phyloP scores from a whole-genome alignment of 1,284 basidiomycete genomes.

The Apiotrichum gracile region DNA sequence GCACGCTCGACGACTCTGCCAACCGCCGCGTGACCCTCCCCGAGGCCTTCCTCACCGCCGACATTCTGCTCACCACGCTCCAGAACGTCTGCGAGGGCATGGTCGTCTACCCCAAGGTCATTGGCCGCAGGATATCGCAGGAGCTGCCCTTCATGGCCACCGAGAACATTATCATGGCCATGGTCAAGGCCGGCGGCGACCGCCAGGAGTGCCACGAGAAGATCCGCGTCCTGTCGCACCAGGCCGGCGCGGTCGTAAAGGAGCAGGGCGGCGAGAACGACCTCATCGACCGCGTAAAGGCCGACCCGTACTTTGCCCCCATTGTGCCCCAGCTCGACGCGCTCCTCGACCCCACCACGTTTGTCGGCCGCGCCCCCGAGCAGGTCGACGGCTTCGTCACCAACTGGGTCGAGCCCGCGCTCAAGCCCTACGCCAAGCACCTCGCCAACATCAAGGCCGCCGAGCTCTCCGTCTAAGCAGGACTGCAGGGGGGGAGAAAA shows the following conservation, averaged over 20 bases:
- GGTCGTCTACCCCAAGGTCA: conserved; percentile 95
- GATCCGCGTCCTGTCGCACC: conserved; percentile 91
- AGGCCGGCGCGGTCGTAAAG: conserved; percentile 92
- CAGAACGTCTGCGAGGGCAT: conserved; percentile 97
- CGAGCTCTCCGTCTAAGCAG: conserved; percentile 52
- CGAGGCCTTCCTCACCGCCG: conserved; percentile 94
- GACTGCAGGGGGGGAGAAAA: not conserved
- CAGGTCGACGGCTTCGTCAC: conserved; percentile 84
- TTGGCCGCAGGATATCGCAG: conserved; percentile 81
- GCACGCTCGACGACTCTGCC: conserved; percentile 92
- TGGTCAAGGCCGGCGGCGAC: conserved; percentile 90
- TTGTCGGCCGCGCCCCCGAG: conserved; percentile 84
- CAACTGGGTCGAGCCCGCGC: conserved; percentile 84
- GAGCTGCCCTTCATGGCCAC: conserved; percentile 99
- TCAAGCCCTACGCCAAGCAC: conserved; percentile 60
- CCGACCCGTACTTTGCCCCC: conserved; percentile 60
- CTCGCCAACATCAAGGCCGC: conserved; percentile 58
- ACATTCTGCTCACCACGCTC: conserved; percentile 89
- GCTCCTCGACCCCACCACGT: conserved; percentile 70
- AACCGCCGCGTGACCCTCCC: conserved; percentile 94
- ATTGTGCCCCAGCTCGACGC: conserved; percentile 51
- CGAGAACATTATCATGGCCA: conserved; percentile 98
- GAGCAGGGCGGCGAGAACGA: conserved; percentile 93
- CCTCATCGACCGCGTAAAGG: conserved; percentile 77
- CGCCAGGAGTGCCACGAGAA: conserved; percentile 95